phyloP scores from a whole-genome alignment of 140 eudicot species.

The Senecio squalidus region DNA sequence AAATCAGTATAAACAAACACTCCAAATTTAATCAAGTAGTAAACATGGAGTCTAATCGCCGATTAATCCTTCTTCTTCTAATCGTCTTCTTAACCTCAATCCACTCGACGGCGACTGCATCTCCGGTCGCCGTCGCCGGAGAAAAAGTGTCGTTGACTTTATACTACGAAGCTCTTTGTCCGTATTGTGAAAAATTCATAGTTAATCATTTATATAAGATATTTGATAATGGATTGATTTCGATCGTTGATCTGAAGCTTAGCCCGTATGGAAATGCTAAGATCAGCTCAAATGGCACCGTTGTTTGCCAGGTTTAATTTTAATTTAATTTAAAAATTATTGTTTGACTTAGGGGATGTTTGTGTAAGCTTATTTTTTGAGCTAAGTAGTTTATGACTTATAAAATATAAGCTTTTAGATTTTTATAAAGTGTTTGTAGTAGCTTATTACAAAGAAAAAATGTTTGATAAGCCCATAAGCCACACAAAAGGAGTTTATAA shows the following conservation, averaged over 20 bases:
- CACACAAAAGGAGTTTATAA: too few relatives aligned
- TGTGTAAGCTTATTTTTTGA: too few relatives aligned
- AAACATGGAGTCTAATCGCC: background rate
- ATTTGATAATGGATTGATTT: constrained; percentile 53
- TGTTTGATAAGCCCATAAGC: too few relatives aligned
- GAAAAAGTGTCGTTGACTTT: constrained; percentile 29
- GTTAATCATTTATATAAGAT: constrained; percentile 60
- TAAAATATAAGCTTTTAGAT: too few relatives aligned
- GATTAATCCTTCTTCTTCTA: background rate
- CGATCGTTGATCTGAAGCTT: constrained; percentile 63
- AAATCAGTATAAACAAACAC: background rate
- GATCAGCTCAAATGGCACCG: constrained; percentile 38
- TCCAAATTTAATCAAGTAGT: too few relatives aligned
- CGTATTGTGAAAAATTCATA: constrained; percentile 76
- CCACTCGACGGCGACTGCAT: background rate
- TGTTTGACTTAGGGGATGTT: background rate
- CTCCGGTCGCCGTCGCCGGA: background rate
- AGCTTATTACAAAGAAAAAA: too few relatives aligned
- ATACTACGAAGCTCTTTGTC: constrained; percentile 83
- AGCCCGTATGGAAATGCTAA: constrained; percentile 90
- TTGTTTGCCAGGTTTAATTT: constrained; percentile 57
- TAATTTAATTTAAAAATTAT: background rate
- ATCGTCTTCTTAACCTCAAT: background rate
- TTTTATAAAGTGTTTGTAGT: too few relatives aligned
- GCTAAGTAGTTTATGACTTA: too few relatives aligned